Conservation (phyloP, 2,329 filamentous ascomycete genomes). For the Colletotrichum ledebouriae region DNA sequence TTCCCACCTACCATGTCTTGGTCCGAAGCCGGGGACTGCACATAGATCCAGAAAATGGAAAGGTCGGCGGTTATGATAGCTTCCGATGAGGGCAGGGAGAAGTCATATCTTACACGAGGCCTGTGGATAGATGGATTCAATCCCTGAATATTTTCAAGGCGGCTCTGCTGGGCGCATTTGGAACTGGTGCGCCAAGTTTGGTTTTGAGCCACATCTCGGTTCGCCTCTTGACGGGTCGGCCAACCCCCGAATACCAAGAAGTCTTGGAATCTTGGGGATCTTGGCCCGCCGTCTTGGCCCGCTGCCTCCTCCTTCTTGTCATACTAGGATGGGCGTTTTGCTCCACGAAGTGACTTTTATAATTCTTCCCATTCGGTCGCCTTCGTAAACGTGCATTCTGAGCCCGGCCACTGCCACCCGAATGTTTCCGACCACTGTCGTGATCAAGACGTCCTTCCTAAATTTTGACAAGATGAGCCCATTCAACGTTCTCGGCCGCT, state of each 20-base stretch:
- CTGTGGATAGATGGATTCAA: neutral
- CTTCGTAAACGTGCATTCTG: neutral
- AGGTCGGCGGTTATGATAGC: neutral
- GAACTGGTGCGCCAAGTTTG: constrained; percentile 24
- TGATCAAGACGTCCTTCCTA: constrained; percentile 12
- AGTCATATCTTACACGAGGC: neutral
- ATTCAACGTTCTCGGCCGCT: neutral
- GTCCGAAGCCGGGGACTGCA: no score
- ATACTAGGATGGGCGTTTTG: neutral
- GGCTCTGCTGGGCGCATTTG: constrained; percentile 34
- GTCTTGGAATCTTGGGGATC: constrained; percentile 28
- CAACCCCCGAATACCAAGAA: constrained; percentile 32
- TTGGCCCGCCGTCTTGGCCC: constrained; percentile 28
- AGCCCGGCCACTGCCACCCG: neutral
- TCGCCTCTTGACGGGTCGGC: constrained; percentile 1
- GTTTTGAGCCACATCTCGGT: constrained; percentile 8
- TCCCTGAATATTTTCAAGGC: neutral
- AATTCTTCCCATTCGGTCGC: neutral
- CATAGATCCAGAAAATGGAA: neutral
- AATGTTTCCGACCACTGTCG: constrained; percentile 5
- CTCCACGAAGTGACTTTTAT: neutral
- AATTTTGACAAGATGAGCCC: neutral
- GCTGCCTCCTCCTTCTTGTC: neutral
- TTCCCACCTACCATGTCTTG: no score
- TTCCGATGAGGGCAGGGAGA: neutral